phyloP scores from a whole-genome alignment of 192 early-diverging fungal species.

The Podila horticola region DNA sequence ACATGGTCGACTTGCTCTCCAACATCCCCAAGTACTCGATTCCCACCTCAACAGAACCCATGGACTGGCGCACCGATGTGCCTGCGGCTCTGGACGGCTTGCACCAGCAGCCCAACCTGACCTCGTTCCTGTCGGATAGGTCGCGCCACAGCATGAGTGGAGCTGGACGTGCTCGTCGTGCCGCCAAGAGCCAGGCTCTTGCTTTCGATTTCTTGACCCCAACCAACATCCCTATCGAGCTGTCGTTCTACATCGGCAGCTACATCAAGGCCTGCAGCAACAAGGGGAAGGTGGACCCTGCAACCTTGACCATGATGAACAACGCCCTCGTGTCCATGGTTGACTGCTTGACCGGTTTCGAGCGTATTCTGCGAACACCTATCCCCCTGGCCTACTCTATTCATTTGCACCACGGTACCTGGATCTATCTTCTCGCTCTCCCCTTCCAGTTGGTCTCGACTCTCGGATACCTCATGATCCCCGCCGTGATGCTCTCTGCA shows the following conservation, averaged over 20 bases:
- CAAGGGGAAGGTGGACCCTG: slow-evolving; percentile 54
- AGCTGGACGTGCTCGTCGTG: slow-evolving; percentile 14
- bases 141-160: not conserved
- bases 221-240: slow-evolving; percentile 62
- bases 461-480: slow-evolving; percentile 65
- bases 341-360: slow-evolving; percentile 71
- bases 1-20: slow-evolving; percentile 69
- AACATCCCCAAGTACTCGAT: slow-evolving; percentile 55
- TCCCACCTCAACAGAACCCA: slow-evolving; percentile 12
- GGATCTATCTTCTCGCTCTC: slow-evolving; percentile 74
- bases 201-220: slow-evolving; percentile 26
- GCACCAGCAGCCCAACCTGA: slow-evolving; percentile 4
- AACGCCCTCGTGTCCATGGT: slow-evolving; percentile 56
- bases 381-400: slow-evolving; percentile 88
- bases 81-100: not conserved
- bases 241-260: slow-evolving; percentile 67
- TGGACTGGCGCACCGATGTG: slow-evolving; percentile 21
- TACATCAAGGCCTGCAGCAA: slow-evolving; percentile 49
- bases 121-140: not conserved
- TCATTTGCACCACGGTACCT: slow-evolving; percentile 83
- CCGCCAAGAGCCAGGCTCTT: slow-evolving; percentile 5
- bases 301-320: slow-evolving; percentile 55
- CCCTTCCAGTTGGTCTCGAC: slow-evolving; percentile 79
- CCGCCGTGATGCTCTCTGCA: slow-evolving; percentile 69
- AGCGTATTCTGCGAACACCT: slow-evolving; percentile 85